These are phyloP conservation scores for Colletotrichum sp. DNA, from an alignment of 2,329 filamentous ascomycete genomes.

Conservation along the genomic window DNA sequence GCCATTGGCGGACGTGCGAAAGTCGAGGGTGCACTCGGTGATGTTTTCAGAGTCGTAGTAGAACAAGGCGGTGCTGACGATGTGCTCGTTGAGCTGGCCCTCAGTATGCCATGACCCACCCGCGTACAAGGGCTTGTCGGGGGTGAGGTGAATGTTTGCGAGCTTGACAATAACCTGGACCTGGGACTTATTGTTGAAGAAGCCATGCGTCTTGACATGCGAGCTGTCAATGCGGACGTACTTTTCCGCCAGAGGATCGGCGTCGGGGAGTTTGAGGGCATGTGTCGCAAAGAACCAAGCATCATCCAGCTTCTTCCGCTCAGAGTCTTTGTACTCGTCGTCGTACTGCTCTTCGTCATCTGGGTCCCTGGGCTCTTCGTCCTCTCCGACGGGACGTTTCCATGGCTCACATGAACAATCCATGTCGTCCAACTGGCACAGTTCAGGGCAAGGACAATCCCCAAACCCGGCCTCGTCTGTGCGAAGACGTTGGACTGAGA, in stretches of 20 bases:
- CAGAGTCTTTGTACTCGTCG: neutral
- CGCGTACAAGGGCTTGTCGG: slow-evolving; percentile 57
- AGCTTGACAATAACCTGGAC: slow-evolving; percentile 70
- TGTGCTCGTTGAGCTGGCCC: slow-evolving; percentile 64
- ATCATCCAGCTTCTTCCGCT: neutral
- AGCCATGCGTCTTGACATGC: neutral
- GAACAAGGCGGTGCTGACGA: slow-evolving; percentile 66
- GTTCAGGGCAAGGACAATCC: neutral
- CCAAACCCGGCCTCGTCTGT: neutral
- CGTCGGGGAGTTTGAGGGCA: neutral
- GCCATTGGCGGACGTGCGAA: slow-evolving; percentile 45
- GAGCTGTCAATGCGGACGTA: neutral
- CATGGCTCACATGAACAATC: neutral
- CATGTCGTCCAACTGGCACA: neutral
- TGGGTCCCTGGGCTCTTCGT: neutral
- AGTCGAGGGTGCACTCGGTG: slow-evolving; percentile 52
- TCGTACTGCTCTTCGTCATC: neutral
- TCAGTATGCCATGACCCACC: slow-evolving; percentile 62
- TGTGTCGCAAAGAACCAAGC: neutral
- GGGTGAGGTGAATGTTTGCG: slow-evolving; percentile 64
- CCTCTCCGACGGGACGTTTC: neutral
- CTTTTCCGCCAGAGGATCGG: neutral
- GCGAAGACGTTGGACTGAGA: neutral
- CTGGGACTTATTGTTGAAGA: neutral
- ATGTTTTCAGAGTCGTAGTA: slow-evolving; percentile 67